Percentiles rank a stretch among this genome's conserved stretches.
These are phyloP conservation scores for Epichloe hybrida DNA, from an alignment of 2,329 filamentous ascomycete genomes.

Conservation along the genomic window DNA sequence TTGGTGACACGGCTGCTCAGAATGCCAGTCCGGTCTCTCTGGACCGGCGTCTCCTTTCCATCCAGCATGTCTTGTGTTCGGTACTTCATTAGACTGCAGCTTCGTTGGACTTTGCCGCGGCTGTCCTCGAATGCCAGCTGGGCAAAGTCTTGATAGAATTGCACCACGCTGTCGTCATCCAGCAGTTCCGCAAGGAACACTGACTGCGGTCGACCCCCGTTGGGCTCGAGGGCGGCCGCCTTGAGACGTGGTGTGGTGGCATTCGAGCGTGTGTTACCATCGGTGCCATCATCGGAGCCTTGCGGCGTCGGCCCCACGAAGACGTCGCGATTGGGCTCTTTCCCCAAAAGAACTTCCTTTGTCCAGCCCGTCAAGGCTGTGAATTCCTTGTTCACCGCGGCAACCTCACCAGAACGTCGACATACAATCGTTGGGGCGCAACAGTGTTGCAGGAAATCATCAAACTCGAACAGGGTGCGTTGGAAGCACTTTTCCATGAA, in stretches of 20 bases:
- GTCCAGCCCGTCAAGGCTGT: slow-evolving; percentile 92
- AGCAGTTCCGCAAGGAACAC: slow-evolving; percentile 87
- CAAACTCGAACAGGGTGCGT: slow-evolving; percentile 80
- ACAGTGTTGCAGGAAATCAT: slow-evolving; percentile 79
- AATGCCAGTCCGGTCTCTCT: slow-evolving; percentile 34
- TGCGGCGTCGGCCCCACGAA: slow-evolving; percentile 44
- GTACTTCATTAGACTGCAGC: slow-evolving; percentile 82
- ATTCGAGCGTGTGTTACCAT: slow-evolving; percentile 21
- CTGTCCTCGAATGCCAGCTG: slow-evolving; percentile 86
- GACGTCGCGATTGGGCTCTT: slow-evolving; percentile 75
- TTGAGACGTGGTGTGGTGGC: slow-evolving; percentile 39
- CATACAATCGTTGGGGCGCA: slow-evolving; percentile 88
- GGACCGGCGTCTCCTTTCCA: slow-evolving; percentile 25
- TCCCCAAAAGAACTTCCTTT: slow-evolving; percentile 76
- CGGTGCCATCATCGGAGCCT: slow-evolving; percentile 20
- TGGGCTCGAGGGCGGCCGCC: slow-evolving; percentile 27
- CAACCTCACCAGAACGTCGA: slow-evolving; percentile 85
- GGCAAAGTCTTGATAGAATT: slow-evolving; percentile 94
- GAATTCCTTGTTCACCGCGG: slow-evolving; percentile 91
- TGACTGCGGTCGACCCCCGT: slow-evolving; percentile 48
- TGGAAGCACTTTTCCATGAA: slow-evolving; percentile 99
- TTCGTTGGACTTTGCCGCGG: slow-evolving; percentile 68
- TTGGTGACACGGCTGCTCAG: slow-evolving; percentile 46
- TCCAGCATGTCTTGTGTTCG: slow-evolving; percentile 53
- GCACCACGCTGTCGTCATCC: slow-evolving; percentile 82